Conservation (phyloP, 2,329 filamentous ascomycete genomes). For the Talaromyces sp. region DNA sequence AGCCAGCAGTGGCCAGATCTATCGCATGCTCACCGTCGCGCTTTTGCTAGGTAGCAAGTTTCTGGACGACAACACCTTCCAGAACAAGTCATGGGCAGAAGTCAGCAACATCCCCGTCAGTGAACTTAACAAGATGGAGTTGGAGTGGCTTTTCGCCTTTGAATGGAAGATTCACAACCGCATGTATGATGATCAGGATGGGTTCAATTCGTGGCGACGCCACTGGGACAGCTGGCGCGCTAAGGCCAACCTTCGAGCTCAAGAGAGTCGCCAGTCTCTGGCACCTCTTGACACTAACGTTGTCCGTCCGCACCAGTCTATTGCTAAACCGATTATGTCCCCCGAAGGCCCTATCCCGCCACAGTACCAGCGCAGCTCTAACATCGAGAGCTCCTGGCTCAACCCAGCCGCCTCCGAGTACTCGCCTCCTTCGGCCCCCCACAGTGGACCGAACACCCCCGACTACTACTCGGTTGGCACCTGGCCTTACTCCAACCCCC, state of each 20-base stretch:
- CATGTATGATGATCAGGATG: slow-evolving; percentile 71
- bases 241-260: slow-evolving; percentile 51
- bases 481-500: slow-evolving; percentile 47
- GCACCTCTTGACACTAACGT: slow-evolving; percentile 68
- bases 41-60: slow-evolving; percentile 93
- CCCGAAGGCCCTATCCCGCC: slow-evolving; percentile 53
- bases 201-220: slow-evolving; percentile 65
- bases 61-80: slow-evolving; percentile 94
- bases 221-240: slow-evolving; percentile 68
- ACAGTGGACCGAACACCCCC: slow-evolving; percentile 51
- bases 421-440: slow-evolving; percentile 53
- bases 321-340: slow-evolving; percentile 54
- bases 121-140: slow-evolving; percentile 83
- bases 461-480: slow-evolving; percentile 50
- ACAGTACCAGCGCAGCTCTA: slow-evolving; percentile 52
- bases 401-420: slow-evolving; percentile 54
- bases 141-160: slow-evolving; percentile 83
- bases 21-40: slow-evolving; percentile 83
- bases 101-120: slow-evolving; percentile 85
- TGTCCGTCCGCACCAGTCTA: slow-evolving; percentile 51
- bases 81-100: slow-evolving; percentile 95
- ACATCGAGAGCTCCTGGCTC: slow-evolving; percentile 56
- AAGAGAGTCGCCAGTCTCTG: slow-evolving; percentile 53
- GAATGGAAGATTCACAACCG: slow-evolving; percentile 86
- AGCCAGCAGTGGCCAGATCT: slow-evolving; percentile 69